Evolutionary conservation across 306 rosid genomes (phyloP), one percentile per base, ranked within the genome.

Genomic region (Psophocarpus tetragonolobus): DNA sequence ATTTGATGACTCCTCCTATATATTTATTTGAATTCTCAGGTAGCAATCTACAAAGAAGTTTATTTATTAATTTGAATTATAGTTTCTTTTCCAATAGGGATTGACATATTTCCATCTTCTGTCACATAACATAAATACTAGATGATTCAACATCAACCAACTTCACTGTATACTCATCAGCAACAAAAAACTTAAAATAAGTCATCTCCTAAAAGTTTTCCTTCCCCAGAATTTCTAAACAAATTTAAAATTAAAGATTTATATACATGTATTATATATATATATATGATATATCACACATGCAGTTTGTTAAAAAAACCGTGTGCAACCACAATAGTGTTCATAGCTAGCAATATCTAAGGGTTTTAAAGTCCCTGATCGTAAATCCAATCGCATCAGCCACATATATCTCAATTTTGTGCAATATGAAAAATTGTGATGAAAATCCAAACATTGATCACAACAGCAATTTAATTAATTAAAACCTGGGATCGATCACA

Each of bases 151-250:
- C 63, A 51, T 62, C 75, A 53, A 76, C 70, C 82, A 84, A 79
- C 74, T 79, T 79, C 68, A 77, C 85, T 77, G 85, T 80, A 74
- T 68, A 83, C 68, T 85, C 78, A 75, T 87, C 83, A 75, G 57
- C 87, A 42, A 41, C 82, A 68, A 54, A 54, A 83, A 61, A 62
- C 73, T 13, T 38, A 50, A 29, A 26, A 24, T 45, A 39, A 64
- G 44, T 20, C 35, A 62, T 17, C 26, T 27, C 8, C 50, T 29
- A 50, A 54, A 81, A 48, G 62, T 73, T 77, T 4, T 27, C 5
- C 6, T 61, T 54, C 36, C 78, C 9, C 69, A 62, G 29, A 79
- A 29, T 4, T 24, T 11, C 17, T 56, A 11, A 17, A 11, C 35
- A 20, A 7, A 72, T 42, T 5, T 10, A 69, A 57, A 71, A 54